Evolutionary conservation across 345 rosid species (phyloP).

Genomic region (Hibiscus syriacus): DNA sequence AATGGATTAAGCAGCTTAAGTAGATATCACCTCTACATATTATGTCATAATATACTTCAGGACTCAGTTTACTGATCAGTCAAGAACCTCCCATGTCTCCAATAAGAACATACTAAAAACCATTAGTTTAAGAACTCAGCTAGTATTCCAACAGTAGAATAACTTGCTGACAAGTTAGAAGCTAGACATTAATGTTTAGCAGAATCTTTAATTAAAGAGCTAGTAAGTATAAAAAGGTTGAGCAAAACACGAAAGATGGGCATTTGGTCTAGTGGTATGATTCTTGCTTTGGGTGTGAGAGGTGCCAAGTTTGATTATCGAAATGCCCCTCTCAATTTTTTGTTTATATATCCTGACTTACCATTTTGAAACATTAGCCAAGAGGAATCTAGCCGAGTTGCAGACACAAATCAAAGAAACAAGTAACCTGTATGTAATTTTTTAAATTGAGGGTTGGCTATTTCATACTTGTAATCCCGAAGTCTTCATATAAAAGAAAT

Average conservation of each 20-base stretch:
- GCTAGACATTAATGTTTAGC: not conserved
- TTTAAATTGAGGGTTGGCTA: too few species aligned
- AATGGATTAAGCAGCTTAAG: not conserved
- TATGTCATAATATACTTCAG: not conserved
- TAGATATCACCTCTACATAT: not conserved
- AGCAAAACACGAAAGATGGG: not conserved
- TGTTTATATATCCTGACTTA: too few species aligned
- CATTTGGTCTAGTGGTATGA: conserved; percentile 85
- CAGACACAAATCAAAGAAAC: too few species aligned
- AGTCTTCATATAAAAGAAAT: not conserved
- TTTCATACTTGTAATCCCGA: not conserved
- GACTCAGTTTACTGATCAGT: not conserved
- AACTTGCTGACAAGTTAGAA: not conserved
- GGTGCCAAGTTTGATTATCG: conserved; percentile 64
- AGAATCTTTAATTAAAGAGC: not conserved
- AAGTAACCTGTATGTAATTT: too few species aligned
- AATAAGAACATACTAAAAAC: too few species aligned
- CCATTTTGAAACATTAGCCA: too few species aligned
- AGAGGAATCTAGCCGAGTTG: not conserved
- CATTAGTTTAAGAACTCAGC: too few species aligned
- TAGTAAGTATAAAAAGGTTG: not conserved
- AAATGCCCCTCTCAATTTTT: conserved; percentile 37
- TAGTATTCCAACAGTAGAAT: too few species aligned
- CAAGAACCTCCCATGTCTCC: too few species aligned
- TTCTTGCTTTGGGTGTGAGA: conserved; percentile 88